Evolutionary conservation across 164 flowering plant genomes (phyloP), one percentile per base, ranked within the genome.

Genomic region (Paratinospora sagittata): DNA sequence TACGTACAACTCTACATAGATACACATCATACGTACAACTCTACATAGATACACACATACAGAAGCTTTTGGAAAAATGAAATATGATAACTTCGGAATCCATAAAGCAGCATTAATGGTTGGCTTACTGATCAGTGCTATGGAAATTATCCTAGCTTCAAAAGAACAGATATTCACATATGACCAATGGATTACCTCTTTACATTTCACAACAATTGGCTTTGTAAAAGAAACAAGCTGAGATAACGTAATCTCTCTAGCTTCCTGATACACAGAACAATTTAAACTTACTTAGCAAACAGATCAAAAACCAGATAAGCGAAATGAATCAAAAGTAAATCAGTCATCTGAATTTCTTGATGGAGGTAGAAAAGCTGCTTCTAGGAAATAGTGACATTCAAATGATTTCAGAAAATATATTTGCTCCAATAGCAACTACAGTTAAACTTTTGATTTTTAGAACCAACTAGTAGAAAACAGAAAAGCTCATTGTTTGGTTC

Each of bases 131-230:
- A 55, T n/a, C 61, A 55, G 24, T 14, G 14, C 7, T 43, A 9
- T 43, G 47, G 14, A 30, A 43, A 43, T 21, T 21, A 55, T n/a
- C 8, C 2, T 55, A 5, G 24, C 61, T 55, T 55, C 61, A 55
- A 55, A 55, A 55, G 24, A 55, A 55, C 8, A 19, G 24, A n/a
- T 19, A 8, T 55, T 55, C 24, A 55, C 61, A 19, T 55, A 7
- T 55, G 24, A 21, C 8, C 61, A 76, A 67, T 21, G 23, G 68
- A 63, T 75, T 75, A 96, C 99, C 97, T 96, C 99, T 85, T 82
- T 89, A 83, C 97, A 93, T 75, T 86, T 90, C 36, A 84, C 27
- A 43, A 88, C 82, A 72, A 79, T 74, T 67, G 95, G 89, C 78
- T 85, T 90, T 6, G 78, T 62, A 72, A 93, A 88, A 72, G 76